Evolutionary conservation across 768 basidiomycete genomes (phyloP).

Genomic region (Rhodotorula babjevae): DNA sequence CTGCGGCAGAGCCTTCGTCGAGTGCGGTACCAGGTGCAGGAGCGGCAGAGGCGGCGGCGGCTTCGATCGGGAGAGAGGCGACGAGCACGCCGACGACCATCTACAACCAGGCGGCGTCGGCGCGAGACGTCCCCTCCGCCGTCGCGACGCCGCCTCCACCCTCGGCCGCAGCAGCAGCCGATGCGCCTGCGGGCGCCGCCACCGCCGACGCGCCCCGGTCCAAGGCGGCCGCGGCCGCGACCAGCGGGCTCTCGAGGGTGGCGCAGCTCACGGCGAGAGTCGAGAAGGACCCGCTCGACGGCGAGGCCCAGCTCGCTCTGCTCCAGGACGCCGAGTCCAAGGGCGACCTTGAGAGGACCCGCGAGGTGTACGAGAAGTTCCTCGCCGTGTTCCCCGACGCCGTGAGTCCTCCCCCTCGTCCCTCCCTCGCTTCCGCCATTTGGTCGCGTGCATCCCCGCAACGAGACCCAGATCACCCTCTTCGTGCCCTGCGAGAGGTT

Average conservation of each 20-base stretch:
- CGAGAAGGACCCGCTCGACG: constrained; percentile 63
- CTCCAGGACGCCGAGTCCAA: constrained; percentile 70
- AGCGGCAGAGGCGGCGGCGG: neutral
- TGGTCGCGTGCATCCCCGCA: too few relatives aligned
- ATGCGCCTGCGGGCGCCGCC: too few relatives aligned
- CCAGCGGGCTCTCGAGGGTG: constrained; percentile 30
- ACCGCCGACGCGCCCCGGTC: neutral
- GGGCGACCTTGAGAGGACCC: constrained; percentile 72
- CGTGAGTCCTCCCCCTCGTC: constrained; percentile 60
- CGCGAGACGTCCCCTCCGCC: constrained; percentile 16
- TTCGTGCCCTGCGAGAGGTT: neutral
- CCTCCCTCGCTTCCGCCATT: too few relatives aligned
- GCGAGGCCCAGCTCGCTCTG: constrained; percentile 71
- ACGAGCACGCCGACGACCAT: constrained; percentile 21
- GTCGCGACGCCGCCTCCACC: constrained; percentile 15
- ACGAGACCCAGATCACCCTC: too few relatives aligned
- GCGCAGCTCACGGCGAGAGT: constrained; percentile 39
- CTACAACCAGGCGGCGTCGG: constrained; percentile 12
- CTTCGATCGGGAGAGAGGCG: constrained; percentile 11
- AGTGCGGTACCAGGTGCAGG: too few relatives aligned
- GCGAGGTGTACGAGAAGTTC: constrained; percentile 73
- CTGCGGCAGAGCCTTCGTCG: too few relatives aligned
- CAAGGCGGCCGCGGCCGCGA: neutral
- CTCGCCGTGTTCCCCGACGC: constrained; percentile 85
- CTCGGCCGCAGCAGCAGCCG: neutral